Evolutionary conservation across 306 rosid species (phyloP).

Genomic region (Glycine latifolia): DNA sequence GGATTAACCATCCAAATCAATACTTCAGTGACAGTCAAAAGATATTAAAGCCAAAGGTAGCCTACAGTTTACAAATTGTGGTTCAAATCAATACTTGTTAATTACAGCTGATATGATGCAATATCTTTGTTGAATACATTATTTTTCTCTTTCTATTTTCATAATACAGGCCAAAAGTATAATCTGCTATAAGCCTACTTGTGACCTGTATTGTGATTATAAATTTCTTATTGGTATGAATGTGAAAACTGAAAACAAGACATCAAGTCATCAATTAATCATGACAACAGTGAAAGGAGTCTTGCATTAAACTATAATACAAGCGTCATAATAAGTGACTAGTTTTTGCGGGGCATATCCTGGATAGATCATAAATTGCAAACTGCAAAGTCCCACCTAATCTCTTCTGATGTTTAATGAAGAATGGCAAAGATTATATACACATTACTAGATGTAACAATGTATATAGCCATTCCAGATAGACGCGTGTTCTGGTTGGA

Average conservation of each 20-base stretch:
- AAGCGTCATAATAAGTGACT: constrained; percentile 17
- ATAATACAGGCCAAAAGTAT: not conserved
- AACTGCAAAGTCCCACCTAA: not conserved
- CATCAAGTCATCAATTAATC: not conserved
- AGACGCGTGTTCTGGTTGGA: constrained; percentile 22
- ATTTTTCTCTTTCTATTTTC: not conserved
- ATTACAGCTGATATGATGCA: not conserved
- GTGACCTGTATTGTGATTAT: not conserved
- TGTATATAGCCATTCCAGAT: not conserved
- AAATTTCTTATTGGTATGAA: too few relatives aligned
- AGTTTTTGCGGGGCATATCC: not conserved
- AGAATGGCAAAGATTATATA: not conserved
- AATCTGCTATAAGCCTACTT: constrained; percentile 14
- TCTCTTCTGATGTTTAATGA: constrained; percentile 20
- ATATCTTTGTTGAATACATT: not conserved
- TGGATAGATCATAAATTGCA: not conserved
- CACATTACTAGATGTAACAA: not conserved
- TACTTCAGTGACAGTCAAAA: constrained; percentile 88
- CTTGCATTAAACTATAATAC: constrained; percentile 2
- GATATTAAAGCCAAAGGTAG: constrained; percentile 69
- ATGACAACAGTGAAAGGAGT: constrained; percentile 5
- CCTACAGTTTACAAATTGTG: constrained; percentile 15
- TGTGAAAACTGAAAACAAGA: not conserved
- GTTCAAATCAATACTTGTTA: constrained; percentile 24
- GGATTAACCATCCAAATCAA: constrained; percentile 98